These are phyloP conservation scores for Clavispora phyllophila DNA, from an alignment of 805 yeast genomes.

Conservation along the genomic window DNA sequence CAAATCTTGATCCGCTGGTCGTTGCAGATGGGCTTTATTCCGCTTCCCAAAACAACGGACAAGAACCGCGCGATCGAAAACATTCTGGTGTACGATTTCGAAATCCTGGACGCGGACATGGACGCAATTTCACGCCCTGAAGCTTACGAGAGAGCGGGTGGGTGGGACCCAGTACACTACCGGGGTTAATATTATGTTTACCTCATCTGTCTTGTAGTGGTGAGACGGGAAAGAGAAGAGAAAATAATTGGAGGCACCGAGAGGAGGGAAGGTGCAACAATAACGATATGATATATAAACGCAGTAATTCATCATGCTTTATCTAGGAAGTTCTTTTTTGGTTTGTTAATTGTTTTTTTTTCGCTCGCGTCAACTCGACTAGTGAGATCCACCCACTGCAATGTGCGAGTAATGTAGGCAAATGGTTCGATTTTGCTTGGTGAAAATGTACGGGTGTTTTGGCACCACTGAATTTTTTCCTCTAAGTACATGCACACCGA, in stretches of 20 bases:
- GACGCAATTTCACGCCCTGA: neutral
- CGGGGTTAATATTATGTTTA: too few relatives aligned
- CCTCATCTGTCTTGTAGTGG: too few relatives aligned
- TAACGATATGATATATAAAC: too few relatives aligned
- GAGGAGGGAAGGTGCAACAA: too few relatives aligned
- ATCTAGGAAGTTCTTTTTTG: too few relatives aligned
- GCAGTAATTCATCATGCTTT: too few relatives aligned
- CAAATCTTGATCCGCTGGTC: constrained; percentile 2
- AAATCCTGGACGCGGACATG: neutral
- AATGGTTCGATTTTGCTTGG: neutral
- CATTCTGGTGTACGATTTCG: neutral
- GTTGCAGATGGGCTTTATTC: neutral
- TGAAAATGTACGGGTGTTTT: neutral
- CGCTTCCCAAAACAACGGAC: neutral
- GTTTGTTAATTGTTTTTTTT: too few relatives aligned
- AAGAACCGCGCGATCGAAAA: neutral
- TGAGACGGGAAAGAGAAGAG: too few relatives aligned
- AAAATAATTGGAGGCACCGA: neutral
- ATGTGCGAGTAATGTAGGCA: neutral
- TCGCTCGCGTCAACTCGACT: too few relatives aligned
- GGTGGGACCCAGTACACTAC: neutral
- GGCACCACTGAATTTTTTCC: neutral
- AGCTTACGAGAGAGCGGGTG: neutral
- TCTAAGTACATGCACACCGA: neutral
- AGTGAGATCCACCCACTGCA: too few relatives aligned